Percentiles rank a stretch among this genome's conserved stretches.
Conservation (phyloP, 306 rosid genomes). For the Notholithocarpus densiflorus region DNA sequence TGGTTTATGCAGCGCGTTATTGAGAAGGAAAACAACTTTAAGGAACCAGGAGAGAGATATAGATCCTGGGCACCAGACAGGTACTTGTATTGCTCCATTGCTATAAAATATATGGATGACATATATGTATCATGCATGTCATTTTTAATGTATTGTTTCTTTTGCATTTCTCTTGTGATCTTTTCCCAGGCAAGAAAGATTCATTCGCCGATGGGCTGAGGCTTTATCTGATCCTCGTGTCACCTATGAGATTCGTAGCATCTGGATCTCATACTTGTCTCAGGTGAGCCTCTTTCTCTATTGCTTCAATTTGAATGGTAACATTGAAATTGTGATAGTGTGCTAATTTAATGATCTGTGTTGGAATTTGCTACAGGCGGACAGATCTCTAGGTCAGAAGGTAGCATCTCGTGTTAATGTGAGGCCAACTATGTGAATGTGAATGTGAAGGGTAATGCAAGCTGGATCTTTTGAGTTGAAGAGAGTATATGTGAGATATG, state of each 20-base stretch:
- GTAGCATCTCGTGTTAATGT: conserved; percentile 50
- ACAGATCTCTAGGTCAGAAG: conserved; percentile 48
- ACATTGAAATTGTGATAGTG: neutral
- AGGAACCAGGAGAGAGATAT: conserved; percentile 89
- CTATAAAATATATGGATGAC: neutral
- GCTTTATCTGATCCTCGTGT: conserved; percentile 73
- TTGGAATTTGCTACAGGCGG: conserved; percentile 30
- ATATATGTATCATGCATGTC: neutral
- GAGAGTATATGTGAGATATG: neutral
- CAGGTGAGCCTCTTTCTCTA: conserved; percentile 29
- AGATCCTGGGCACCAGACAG: conserved; percentile 82
- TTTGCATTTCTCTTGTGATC: neutral
- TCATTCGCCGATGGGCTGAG: conserved; percentile 57
- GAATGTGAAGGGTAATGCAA: conserved; percentile 6
- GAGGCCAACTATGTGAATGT: conserved; percentile 36
- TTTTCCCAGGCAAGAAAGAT: conserved; percentile 78
- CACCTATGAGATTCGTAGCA: conserved; percentile 74
- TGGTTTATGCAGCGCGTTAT: conserved; percentile 49
- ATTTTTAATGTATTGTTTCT: conserved; percentile 17
- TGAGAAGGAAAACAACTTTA: conserved; percentile 82
- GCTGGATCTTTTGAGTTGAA: neutral
- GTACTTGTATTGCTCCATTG: conserved; percentile 23
- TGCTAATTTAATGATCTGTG: neutral
- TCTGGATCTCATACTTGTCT: conserved; percentile 56
- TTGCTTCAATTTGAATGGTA: neutral